phyloP scores from a whole-genome alignment of 176 grass and related monocot species.

The Avena sativa region DNA sequence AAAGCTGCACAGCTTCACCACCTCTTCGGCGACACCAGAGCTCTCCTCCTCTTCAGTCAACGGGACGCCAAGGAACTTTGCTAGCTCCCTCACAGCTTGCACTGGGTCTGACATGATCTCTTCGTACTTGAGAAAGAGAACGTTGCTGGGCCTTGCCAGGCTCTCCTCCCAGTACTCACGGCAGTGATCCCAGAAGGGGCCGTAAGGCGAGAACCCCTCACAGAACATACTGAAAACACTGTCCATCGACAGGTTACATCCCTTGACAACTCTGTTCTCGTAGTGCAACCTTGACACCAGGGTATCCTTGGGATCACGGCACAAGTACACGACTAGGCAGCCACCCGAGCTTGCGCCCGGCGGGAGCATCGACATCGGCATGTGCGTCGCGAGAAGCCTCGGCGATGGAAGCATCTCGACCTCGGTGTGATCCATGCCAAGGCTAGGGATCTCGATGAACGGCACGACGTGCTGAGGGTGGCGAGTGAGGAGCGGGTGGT shows the following conservation, averaged over 20 bases:
- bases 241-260: background rate
- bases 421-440: background rate
- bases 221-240: background rate
- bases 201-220: background rate
- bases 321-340: background rate
- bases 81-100: background rate
- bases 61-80: background rate
- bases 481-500: background rate
- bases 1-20: conserved; percentile 9
- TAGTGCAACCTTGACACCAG: conserved; percentile 12
- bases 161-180: conserved; percentile 30
- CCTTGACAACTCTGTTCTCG: background rate
- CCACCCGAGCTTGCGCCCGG: rapidly evolving
- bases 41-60: background rate
- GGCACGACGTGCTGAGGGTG: background rate
- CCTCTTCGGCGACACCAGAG: background rate
- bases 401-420: background rate
- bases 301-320: conserved; percentile 7
- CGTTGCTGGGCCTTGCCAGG: background rate
- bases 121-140: conserved; percentile 20
- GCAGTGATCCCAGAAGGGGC: conserved; percentile 23
- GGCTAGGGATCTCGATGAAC: background rate
- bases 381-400: conserved; percentile 7
- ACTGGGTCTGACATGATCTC: background rate
- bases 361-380: background rate